These are phyloP conservation scores for Phycomyces nitens DNA, from an alignment of 192 early-diverging fungal species.

Conservation along the genomic window DNA sequence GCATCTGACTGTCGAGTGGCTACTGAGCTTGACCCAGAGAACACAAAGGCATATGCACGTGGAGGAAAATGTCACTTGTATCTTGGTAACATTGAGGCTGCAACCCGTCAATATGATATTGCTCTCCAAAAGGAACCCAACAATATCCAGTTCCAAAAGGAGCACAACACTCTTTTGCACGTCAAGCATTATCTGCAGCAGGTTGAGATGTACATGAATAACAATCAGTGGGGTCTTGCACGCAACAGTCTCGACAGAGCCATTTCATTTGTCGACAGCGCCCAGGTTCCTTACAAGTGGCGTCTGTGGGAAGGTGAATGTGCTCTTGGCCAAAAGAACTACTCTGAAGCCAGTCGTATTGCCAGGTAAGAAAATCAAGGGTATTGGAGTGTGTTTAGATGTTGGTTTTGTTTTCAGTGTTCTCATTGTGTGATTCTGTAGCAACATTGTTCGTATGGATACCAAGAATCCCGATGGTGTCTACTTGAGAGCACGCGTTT, in stretches of 20 bases:
- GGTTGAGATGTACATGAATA: conserved; percentile 39
- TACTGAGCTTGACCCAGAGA: conserved; percentile 53
- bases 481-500: conserved; percentile 58
- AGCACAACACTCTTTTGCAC: conserved; percentile 39
- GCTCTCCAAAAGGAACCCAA: conserved; percentile 37
- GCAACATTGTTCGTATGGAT: conserved; percentile 57
- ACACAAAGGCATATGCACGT: conserved; percentile 64
- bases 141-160: conserved; percentile 38
- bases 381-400: too few species aligned
- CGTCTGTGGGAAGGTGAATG: conserved; percentile 61
- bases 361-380: conserved; percentile 42
- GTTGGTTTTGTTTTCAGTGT: too few species aligned
- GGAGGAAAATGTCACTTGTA: conserved; percentile 70
- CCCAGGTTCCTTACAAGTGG: conserved; percentile 57
- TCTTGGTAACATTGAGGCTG: conserved; percentile 66
- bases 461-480: conserved; percentile 69
- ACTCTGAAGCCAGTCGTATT: conserved; percentile 59
- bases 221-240: conserved; percentile 45
- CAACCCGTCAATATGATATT: conserved; percentile 42
- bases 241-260: conserved; percentile 45
- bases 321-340: conserved; percentile 57
- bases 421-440: conserved; percentile 27
- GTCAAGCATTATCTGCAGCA: conserved; percentile 47
- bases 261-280: conserved; percentile 30
- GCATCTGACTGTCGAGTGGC: conserved; percentile 61